phyloP scores from a whole-genome alignment of 2,329 filamentous ascomycete genomes.

The Penicillium sp. region DNA sequence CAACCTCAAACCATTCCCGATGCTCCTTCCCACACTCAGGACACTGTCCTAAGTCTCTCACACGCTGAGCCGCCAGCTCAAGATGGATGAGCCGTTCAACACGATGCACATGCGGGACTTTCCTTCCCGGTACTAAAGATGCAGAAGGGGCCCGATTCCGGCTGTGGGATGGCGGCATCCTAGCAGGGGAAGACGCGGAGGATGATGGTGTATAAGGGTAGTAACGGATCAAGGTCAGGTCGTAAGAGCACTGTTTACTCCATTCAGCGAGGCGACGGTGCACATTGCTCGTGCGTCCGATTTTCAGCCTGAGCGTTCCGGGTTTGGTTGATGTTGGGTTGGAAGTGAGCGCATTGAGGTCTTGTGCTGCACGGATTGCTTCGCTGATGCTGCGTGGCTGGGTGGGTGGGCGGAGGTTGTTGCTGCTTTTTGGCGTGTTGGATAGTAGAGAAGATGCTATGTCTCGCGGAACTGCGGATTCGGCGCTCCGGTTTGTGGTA shows the following conservation, averaged over 20 bases:
- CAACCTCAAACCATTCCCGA: constrained; percentile 92
- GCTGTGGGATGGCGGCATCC: background rate
- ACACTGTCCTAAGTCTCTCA: constrained; percentile 62
- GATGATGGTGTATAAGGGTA: constrained; percentile 67
- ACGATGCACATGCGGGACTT: constrained; percentile 79
- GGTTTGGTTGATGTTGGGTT: constrained; percentile 32
- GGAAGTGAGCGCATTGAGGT: constrained; percentile 31
- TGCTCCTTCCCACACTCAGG: constrained; percentile 78
- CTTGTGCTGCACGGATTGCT: constrained; percentile 37
- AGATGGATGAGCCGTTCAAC: constrained; percentile 89
- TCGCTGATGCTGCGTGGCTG: constrained; percentile 36
- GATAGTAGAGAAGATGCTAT: constrained; percentile 61
- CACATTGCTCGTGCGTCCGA: constrained; percentile 73
- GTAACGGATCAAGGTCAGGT: constrained; percentile 81
- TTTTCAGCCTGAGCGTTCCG: constrained; percentile 66
- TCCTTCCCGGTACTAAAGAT: constrained; percentile 47
- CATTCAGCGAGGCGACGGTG: constrained; percentile 89
- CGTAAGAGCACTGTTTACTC: constrained; percentile 87
- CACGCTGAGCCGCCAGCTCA: constrained; percentile 66
- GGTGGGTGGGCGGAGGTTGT: constrained; percentile 17
- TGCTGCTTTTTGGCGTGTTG: constrained; percentile 30
- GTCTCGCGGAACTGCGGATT: constrained; percentile 51
- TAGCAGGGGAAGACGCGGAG: constrained; percentile 19
- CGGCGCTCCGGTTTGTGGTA: constrained; percentile 1
- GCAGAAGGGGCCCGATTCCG: constrained; percentile 1